These are phyloP conservation scores for Trichosanthes truncata DNA, from an alignment of 306 rosid species.

Conservation along the genomic window DNA sequence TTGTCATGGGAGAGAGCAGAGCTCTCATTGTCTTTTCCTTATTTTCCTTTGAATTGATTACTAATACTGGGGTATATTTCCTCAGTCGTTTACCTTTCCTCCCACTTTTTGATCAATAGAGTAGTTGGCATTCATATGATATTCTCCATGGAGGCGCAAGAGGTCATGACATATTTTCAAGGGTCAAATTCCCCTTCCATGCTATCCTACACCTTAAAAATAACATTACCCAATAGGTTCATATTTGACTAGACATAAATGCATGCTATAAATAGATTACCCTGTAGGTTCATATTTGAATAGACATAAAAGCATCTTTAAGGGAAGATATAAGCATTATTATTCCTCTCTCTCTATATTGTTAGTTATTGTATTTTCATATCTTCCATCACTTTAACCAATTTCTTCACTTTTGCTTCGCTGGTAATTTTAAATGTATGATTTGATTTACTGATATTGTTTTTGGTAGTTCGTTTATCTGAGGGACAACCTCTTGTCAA, in stretches of 20 bases:
- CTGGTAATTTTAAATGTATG: background rate
- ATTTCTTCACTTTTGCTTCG: background rate
- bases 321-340: background rate
- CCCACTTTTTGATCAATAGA: background rate
- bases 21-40: background rate
- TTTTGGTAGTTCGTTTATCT: conserved; percentile 84
- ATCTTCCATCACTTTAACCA: background rate
- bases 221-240: background rate
- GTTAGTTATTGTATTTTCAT: background rate
- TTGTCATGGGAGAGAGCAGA: background rate
- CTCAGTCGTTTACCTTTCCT: background rate
- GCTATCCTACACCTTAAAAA: background rate
- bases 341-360: background rate
- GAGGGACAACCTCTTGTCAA: conserved; percentile 88
- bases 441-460: conserved; percentile 17
- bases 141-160: background rate
- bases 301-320: background rate
- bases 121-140: background rate
- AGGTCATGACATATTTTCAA: background rate
- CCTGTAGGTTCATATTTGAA: background rate
- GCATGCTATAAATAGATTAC: background rate
- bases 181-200: background rate
- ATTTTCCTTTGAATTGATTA: background rate
- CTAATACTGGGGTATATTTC: background rate
- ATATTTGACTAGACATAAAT: background rate